Conservation (phyloP, 768 basidiomycete species). For the Porpolomopsis calyptriformis region DNA sequence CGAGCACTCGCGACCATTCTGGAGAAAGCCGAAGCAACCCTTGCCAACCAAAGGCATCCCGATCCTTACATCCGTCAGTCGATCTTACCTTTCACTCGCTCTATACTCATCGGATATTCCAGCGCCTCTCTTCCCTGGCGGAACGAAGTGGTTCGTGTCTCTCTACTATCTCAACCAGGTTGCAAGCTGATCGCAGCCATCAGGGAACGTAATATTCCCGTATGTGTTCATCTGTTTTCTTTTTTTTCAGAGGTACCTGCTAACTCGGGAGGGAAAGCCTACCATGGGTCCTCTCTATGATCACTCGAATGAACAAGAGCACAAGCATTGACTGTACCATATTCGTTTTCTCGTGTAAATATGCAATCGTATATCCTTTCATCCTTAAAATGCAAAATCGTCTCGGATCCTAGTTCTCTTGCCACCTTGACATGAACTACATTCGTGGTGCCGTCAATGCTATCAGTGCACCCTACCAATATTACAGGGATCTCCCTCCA, state of each 20-base stretch:
- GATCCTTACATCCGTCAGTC: conserved; percentile 89
- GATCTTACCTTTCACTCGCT: conserved; percentile 1
- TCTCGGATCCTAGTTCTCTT: neutral
- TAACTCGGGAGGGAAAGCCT: conserved; percentile 29
- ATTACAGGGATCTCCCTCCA: conserved; percentile 74
- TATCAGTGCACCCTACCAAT: conserved; percentile 79
- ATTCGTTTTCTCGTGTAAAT: neutral
- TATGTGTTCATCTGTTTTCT: conserved; percentile 28
- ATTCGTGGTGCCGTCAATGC: conserved; percentile 77
- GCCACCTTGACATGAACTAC: conserved; percentile 59
- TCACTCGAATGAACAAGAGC: conserved; percentile 33
- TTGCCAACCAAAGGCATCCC: conserved; percentile 65
- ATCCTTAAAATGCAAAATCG: neutral
- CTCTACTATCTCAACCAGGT: neutral
- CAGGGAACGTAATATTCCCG: conserved; percentile 77
- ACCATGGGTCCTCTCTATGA: conserved; percentile 55
- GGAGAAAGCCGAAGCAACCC: conserved; percentile 65
- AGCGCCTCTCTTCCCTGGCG: conserved; percentile 80
- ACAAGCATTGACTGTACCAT: conserved; percentile 1
- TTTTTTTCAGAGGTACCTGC: neutral
- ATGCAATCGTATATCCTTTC: neutral
- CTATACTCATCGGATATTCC: conserved; percentile 2
- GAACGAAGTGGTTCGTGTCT: conserved; percentile 83
- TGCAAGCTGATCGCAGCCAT: conserved; percentile 6
- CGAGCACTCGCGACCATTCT: conserved; percentile 69